Evolutionary conservation across 371 early-diverging fungal genomes (phyloP).

Genomic region (Lichtheimia corymbifera): DNA sequence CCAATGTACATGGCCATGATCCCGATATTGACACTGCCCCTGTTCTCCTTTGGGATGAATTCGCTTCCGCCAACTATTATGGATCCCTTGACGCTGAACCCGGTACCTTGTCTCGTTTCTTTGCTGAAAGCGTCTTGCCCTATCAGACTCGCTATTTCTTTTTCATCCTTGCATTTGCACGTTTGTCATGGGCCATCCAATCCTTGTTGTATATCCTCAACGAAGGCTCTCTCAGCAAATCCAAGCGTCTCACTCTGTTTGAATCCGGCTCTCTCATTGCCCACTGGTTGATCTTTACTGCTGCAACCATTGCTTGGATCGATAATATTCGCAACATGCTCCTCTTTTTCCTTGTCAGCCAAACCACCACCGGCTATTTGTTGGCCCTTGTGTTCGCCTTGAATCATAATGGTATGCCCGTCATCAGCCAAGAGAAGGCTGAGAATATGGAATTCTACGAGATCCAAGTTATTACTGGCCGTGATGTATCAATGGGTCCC

Average conservation of each 20-base stretch:
- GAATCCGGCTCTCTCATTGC: conserved; percentile 62
- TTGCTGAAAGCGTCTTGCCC: conserved; percentile 58
- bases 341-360: conserved; percentile 68
- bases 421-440: conserved; percentile 73
- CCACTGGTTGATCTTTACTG: conserved; percentile 76
- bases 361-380: conserved; percentile 77
- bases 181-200: conserved; percentile 77
- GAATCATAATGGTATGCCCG: conserved; percentile 91
- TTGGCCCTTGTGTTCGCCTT: conserved; percentile 81
- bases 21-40: conserved; percentile 91
- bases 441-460: conserved; percentile 76
- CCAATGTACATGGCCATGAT: conserved; percentile 83
- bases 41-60: conserved; percentile 82
- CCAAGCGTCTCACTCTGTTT: conserved; percentile 46
- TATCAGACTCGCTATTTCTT: conserved; percentile 82
- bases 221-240: conserved; percentile 56
- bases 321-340: conserved; percentile 56
- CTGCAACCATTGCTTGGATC: conserved; percentile 56
- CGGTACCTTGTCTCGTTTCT: conserved; percentile 58
- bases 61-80: conserved; percentile 75
- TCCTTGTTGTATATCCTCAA: conserved; percentile 64
- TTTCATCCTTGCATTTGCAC: conserved; percentile 80
- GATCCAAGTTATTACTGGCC: conserved; percentile 79
- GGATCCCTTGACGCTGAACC: conserved; percentile 53
- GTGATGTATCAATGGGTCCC: conserved; percentile 67